phyloP scores from a whole-genome alignment of 345 rosid genomes.

The Raphanus sativus region DNA sequence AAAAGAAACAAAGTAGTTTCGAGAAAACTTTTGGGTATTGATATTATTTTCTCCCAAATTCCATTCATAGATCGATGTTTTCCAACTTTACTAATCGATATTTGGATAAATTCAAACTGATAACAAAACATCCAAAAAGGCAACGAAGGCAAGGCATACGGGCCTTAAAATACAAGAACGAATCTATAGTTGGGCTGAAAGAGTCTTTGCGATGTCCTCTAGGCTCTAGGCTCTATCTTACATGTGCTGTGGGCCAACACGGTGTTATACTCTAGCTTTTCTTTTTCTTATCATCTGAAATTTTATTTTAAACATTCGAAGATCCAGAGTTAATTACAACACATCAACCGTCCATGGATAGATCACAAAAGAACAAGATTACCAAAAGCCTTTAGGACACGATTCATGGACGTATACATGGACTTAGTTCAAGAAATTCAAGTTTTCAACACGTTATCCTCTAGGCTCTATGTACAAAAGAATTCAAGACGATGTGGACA shows the following conservation, averaged over 20 bases:
- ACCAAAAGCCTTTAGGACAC: no score
- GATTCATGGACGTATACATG: neutral
- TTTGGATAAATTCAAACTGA: neutral
- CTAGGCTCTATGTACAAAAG: neutral
- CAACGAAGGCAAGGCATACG: neutral
- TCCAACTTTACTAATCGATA: neutral
- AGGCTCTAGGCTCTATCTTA: neutral
- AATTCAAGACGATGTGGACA: neutral
- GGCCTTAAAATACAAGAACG: neutral
- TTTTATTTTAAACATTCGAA: no score
- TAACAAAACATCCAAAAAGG: neutral
- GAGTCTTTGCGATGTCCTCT: neutral
- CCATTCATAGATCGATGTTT: neutral
- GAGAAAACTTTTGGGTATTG: neutral
- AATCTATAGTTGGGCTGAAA: neutral
- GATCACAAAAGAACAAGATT: no score
- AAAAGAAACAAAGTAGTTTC: neutral
- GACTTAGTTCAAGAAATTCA: neutral
- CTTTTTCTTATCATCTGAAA: no score
- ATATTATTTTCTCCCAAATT: neutral
- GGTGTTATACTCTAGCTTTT: neutral
- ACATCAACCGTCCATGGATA: no score
- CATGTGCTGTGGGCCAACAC: neutral
- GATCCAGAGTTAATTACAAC: no score
- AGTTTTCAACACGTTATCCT: neutral